A percentile compares a stretch with the other conserved stretches of the same genome.
Conservation (phyloP, 2,329 filamentous ascomycete species). For the Cordyceps javanica region DNA sequence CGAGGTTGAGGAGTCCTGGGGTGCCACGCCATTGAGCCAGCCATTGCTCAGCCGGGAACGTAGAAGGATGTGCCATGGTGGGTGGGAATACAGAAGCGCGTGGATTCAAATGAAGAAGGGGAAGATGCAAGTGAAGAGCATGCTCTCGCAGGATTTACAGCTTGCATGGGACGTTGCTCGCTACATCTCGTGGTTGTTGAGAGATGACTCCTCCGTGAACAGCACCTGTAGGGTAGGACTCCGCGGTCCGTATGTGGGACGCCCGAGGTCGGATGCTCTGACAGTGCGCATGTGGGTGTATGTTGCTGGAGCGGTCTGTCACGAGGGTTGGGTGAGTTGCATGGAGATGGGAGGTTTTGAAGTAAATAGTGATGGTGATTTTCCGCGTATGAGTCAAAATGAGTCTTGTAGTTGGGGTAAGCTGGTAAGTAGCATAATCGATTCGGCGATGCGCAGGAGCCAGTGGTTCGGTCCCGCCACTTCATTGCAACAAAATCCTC, state of each 20-base stretch:
- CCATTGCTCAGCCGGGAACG: conserved; percentile 67
- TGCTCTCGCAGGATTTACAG: neutral
- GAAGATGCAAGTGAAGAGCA: neutral
- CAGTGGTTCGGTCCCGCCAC: no score
- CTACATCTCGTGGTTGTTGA: neutral
- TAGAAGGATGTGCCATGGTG: conserved; percentile 18
- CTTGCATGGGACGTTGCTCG: neutral
- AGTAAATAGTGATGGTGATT: neutral
- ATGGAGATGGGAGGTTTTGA: neutral
- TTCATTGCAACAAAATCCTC: no score
- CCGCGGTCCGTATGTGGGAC: neutral
- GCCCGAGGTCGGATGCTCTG: neutral
- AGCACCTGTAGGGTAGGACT: conserved; percentile 1
- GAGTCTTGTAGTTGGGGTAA: neutral
- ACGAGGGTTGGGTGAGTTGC: neutral
- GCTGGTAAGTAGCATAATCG: neutral
- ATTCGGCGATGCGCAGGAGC: neutral
- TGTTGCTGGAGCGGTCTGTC: neutral
- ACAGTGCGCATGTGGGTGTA: neutral
- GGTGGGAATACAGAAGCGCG: neutral
- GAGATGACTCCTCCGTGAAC: neutral
- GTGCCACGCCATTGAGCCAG: conserved; percentile 56
- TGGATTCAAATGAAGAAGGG: neutral
- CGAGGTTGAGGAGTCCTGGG: conserved; percentile 59
- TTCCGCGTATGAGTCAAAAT: neutral